Evolutionary conservation across 768 basidiomycete genomes (phyloP), one percentile per base, ranked within the genome.

Genomic region (Rossbeevera mucosa): DNA sequence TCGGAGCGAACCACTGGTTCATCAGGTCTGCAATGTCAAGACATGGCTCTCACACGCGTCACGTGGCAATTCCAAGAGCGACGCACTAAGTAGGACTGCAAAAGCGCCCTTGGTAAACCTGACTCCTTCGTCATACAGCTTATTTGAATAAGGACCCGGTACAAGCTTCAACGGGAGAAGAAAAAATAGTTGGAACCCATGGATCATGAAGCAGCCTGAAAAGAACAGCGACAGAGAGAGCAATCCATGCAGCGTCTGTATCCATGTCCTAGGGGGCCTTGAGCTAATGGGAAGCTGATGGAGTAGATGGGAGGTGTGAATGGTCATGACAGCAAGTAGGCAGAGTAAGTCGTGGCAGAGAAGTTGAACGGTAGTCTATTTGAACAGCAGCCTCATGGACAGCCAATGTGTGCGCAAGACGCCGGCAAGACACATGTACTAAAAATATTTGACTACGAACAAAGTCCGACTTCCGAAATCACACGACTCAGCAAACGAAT

Each of bases 81-180:
- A 77, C 83, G 64, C 60, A 91, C 91, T 79, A 63, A 90, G 69
- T 25, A 94, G 74, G 57, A 76, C 75, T 18, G 83, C 91, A 69
- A 91, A 93, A 14, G 86, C 78, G 24, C 87, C 90, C 71, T 94
- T 93, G 51, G 88, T 91, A 60, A 85, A 85, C 33, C 85, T 76
- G 47, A 93, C 81, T 1, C 85, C 88, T 48, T 80, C 72, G 46
- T 85, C 77, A 64, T 91, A 92, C 46, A 84, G 62, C 20, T 69
- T 71, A 52, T 70, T 72, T 6, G 85, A 74, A 67, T 72, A 76
- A 24, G 73, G 64, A 47, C 82, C 79, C n/a, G 88, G 85, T 3
- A 89, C 66, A 20, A 85, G 63, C 47, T 80, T 74, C 44, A 94
- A 69, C 2, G 90, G 83, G 14, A 91, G 72, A 31, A 91, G 71